phyloP scores from a whole-genome alignment of 2,329 filamentous ascomycete species.

The Aspergillus brunneoviolaceus region DNA sequence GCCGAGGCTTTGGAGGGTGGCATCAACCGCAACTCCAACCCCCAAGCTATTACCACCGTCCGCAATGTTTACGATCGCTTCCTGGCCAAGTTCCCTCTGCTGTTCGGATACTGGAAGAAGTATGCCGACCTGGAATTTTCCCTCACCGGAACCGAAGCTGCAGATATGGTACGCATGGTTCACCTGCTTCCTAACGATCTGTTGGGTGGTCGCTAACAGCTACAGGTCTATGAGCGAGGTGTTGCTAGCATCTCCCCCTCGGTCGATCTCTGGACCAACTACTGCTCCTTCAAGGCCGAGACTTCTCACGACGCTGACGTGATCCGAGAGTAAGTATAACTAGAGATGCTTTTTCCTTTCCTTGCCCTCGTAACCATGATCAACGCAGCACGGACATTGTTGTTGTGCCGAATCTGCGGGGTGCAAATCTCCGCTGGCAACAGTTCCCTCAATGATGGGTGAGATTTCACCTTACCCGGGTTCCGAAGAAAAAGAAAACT shows the following conservation, averaged over 20 bases:
- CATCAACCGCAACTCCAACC: conserved; percentile 93
- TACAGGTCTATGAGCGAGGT: conserved; percentile 88
- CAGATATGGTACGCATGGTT: conserved; percentile 73
- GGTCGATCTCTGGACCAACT: conserved; percentile 95
- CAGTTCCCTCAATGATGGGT: conserved; percentile 49
- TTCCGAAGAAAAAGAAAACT: conserved; percentile 25
- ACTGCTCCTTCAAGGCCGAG: conserved; percentile 96
- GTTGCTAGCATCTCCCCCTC: conserved; percentile 90
- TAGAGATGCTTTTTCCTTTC: conserved; percentile 55
- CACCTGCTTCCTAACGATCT: conserved; percentile 1
- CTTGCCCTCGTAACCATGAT: conserved; percentile 57
- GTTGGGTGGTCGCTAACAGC: conserved; percentile 1
- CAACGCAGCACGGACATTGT: conserved; percentile 41
- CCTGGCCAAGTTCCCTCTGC: conserved; percentile 87
- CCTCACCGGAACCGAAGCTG: conserved; percentile 92
- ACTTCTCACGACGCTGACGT: conserved; percentile 91
- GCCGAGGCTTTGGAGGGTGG: conserved; percentile 87
- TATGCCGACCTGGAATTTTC: conserved; percentile 98
- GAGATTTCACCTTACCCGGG: conserved; percentile 66
- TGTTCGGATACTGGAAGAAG: conserved; percentile 99
- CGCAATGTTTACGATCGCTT: conserved; percentile 90
- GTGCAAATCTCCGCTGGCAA: conserved; percentile 38
- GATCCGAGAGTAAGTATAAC: conserved; percentile 98
- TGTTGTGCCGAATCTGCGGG: conserved; percentile 37
- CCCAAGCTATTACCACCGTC: conserved; percentile 83